A percentile compares a stretch with the other conserved stretches of the same genome.
phyloP scores from a whole-genome alignment of 2,329 filamentous ascomycete genomes.

The Neurospora crassa region DNA sequence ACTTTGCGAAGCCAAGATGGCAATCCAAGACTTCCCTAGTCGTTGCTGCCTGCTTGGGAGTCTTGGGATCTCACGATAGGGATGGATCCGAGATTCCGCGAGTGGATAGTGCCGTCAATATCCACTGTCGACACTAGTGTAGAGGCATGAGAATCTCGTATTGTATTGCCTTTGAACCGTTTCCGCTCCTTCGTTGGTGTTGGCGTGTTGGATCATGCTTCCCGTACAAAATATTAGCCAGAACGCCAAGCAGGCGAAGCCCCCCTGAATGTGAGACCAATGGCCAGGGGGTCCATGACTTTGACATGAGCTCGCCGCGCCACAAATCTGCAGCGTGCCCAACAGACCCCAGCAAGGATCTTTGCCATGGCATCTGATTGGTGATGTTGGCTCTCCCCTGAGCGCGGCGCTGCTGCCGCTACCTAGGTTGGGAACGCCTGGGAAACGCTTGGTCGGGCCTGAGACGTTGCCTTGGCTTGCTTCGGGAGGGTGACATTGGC shows the following conservation, averaged over 20 bases:
- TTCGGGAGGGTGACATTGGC: slow-evolving; percentile 12
- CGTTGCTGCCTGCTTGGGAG: neutral
- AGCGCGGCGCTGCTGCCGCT: neutral
- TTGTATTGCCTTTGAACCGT: neutral
- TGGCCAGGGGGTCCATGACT: neutral
- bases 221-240: neutral
- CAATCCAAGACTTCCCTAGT: neutral
- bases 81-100: neutral
- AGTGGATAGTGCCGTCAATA: neutral
- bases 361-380: neutral
- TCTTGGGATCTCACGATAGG: neutral
- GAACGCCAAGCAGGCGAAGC: neutral
- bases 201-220: neutral
- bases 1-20: neutral
- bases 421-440: neutral
- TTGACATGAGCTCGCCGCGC: slow-evolving; percentile 4
- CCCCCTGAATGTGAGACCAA: neutral
- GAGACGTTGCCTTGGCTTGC: slow-evolving; percentile 6
- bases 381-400: slow-evolving; percentile 9
- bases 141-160: neutral
- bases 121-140: neutral
- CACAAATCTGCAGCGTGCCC: slow-evolving; percentile 8
- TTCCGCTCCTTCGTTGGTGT: neutral
- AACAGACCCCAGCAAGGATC: neutral
- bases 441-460: neutral